A percentile compares a stretch with the other conserved stretches of the same genome.
phyloP scores from a whole-genome alignment of 345 rosid species.

The Angophora floribunda region DNA sequence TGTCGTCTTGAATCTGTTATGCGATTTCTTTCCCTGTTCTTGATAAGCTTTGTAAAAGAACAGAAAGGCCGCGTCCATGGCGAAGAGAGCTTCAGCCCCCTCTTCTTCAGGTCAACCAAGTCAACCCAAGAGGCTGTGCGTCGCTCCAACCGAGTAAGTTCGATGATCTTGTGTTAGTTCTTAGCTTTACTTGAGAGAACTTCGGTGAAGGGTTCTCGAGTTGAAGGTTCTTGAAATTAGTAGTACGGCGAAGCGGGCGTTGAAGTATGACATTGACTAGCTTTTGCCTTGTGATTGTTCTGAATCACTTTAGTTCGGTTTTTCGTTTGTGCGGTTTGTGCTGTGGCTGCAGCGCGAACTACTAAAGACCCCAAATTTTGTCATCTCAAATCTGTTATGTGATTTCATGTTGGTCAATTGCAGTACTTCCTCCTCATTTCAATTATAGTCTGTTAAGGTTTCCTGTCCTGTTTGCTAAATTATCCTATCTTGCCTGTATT shows the following conservation, averaged over 20 bases:
- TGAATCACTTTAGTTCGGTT: too few relatives aligned
- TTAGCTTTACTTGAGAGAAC: too few relatives aligned
- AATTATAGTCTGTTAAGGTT: not conserved
- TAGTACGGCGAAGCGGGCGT: rapidly evolving
- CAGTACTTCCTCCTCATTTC: not conserved
- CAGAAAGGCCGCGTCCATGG: not conserved
- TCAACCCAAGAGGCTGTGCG: not conserved
- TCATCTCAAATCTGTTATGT: not conserved
- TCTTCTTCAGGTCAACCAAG: not conserved
- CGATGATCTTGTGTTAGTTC: not conserved
- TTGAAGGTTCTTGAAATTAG: too few relatives aligned
- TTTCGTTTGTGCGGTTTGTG: too few relatives aligned
- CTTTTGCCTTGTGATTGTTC: too few relatives aligned
- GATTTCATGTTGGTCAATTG: not conserved
- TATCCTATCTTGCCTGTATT: not conserved
- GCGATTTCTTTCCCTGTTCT: not conserved
- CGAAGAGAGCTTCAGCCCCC: not conserved
- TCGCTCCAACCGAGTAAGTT: not conserved
- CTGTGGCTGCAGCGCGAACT: too few relatives aligned
- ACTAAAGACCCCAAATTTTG: rapidly evolving
- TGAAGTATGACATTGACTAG: not conserved
- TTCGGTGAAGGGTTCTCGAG: too few relatives aligned
- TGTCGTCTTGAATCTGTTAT: too few relatives aligned
- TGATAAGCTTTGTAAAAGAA: not conserved
- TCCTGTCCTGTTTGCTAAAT: not conserved